Conservation (phyloP, 1,284 basidiomycete genomes). For the Entoloma clypeatum region DNA sequence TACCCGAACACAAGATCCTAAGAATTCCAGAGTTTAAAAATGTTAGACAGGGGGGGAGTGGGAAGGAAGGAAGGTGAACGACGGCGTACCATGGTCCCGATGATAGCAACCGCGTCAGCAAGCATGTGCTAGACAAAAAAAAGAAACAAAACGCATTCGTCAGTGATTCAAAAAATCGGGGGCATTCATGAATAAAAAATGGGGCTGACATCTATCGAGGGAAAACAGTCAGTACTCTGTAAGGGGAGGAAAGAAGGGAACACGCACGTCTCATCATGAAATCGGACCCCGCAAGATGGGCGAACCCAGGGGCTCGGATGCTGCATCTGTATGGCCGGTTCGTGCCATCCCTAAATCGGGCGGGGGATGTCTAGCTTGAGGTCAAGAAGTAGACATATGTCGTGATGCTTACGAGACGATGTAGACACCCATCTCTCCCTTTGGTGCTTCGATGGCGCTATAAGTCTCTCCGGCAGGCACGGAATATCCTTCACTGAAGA, state of each 20-base stretch:
- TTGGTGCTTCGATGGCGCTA: conserved; percentile 96
- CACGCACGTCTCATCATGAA: conserved; percentile 89
- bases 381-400: not conserved
- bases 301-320: conserved; percentile 92
- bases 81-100: conserved; percentile 83
- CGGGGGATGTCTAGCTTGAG: conserved; percentile 6
- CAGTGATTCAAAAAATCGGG: conserved; percentile 26
- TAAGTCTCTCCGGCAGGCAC: conserved; percentile 99
- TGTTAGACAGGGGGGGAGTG: conserved; percentile 11
- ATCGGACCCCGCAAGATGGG: conserved; percentile 88
- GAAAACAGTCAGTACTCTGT: conserved; percentile 11
- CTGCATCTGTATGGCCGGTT: conserved; percentile 94
- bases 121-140: conserved; percentile 66
- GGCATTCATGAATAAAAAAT: conserved; percentile 12
- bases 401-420: conserved; percentile 71
- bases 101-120: conserved; percentile 89
- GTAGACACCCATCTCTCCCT: conserved; percentile 98
- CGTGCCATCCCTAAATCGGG: conserved; percentile 66
- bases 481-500: conserved; percentile 96
- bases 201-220: conserved; percentile 49
- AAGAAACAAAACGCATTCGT: too few relatives aligned
- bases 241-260: conserved; percentile 11
- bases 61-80: not conserved
- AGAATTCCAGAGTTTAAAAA: conserved; percentile 6
- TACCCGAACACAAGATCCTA: conserved; percentile 44